These are phyloP conservation scores for Patellifolia procumbens DNA, from an alignment of 179 eudicot genomes.

Conservation along the genomic window DNA sequence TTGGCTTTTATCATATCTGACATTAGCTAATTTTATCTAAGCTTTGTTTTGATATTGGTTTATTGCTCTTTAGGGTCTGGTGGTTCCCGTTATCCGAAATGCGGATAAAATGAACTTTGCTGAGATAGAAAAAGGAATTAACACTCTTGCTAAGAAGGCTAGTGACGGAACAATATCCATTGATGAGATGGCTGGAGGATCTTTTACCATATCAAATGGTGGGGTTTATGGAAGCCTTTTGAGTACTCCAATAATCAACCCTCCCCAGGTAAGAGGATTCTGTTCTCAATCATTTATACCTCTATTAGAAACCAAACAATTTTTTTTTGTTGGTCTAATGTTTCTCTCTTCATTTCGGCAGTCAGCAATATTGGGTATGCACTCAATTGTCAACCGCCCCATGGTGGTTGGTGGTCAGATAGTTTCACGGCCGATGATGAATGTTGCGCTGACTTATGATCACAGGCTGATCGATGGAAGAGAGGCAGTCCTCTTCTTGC, in stretches of 20 bases:
- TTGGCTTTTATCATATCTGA: neutral
- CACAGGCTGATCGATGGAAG: conserved; percentile 98
- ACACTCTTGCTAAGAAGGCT: conserved; percentile 91
- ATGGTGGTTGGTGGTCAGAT: conserved; percentile 96
- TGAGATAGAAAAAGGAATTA: conserved; percentile 88
- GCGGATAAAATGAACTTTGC: conserved; percentile 93
- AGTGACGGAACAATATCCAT: conserved; percentile 80
- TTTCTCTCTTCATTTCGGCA: conserved; percentile 25
- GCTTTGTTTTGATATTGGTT: conserved; percentile 8
- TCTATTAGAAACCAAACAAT: neutral
- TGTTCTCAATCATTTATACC: neutral
- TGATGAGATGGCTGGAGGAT: conserved; percentile 99
- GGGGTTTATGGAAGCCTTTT: conserved; percentile 98
- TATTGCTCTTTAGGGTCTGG: conserved; percentile 68
- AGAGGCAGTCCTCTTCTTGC: conserved; percentile 97
- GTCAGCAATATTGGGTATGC: conserved; percentile 99
- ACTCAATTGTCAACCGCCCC: conserved; percentile 86
- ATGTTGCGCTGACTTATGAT: conserved; percentile 92
- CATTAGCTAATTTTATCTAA: neutral
- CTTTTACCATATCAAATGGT: conserved; percentile 96
- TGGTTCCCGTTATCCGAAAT: conserved; percentile 91
- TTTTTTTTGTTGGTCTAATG: neutral
- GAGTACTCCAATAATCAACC: conserved; percentile 97
- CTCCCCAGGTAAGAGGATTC: conserved; percentile 70
- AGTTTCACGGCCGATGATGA: conserved; percentile 95